phyloP scores from a whole-genome alignment of 345 rosid genomes.

The Draba incana region DNA sequence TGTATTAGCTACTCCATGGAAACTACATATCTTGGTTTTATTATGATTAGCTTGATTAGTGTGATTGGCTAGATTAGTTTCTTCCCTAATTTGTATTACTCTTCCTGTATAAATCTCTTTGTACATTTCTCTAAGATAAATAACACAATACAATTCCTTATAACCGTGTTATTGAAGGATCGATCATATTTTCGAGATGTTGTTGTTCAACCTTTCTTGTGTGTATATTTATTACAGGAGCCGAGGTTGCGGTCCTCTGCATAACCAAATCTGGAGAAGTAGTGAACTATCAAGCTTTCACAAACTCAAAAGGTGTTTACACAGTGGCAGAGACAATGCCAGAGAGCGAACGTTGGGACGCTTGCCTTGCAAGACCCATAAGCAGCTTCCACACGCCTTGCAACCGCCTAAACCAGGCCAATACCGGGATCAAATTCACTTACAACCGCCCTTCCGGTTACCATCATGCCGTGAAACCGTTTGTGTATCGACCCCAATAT shows the following conservation, averaged over 20 bases:
- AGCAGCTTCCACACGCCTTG: constrained; percentile 89
- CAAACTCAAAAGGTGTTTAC: constrained; percentile 79
- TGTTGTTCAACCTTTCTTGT: constrained; percentile 12
- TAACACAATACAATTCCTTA: too few species aligned
- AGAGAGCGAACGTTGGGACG: constrained; percentile 93
- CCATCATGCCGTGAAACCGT: constrained; percentile 70
- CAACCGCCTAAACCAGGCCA: constrained; percentile 60
- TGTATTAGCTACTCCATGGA: too few species aligned
- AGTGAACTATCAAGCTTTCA: constrained; percentile 90
- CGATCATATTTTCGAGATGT: not conserved
- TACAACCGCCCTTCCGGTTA: constrained; percentile 81
- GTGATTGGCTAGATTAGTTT: too few species aligned
- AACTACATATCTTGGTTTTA: too few species aligned
- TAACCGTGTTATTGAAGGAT: not conserved
- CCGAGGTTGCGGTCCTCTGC: constrained; percentile 97
- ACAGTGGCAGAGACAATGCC: constrained; percentile 97
- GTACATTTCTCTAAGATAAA: too few species aligned
- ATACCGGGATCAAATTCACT: constrained; percentile 74
- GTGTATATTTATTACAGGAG: constrained; percentile 55
- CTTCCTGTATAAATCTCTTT: too few species aligned
- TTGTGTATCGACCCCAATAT: constrained; percentile 63
- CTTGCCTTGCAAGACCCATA: constrained; percentile 84
- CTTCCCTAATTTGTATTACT: too few species aligned
- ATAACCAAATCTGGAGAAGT: constrained; percentile 94
- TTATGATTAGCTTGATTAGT: too few species aligned